phyloP scores from a whole-genome alignment of 805 yeast species.

The Kluyveromyces lactis region DNA sequence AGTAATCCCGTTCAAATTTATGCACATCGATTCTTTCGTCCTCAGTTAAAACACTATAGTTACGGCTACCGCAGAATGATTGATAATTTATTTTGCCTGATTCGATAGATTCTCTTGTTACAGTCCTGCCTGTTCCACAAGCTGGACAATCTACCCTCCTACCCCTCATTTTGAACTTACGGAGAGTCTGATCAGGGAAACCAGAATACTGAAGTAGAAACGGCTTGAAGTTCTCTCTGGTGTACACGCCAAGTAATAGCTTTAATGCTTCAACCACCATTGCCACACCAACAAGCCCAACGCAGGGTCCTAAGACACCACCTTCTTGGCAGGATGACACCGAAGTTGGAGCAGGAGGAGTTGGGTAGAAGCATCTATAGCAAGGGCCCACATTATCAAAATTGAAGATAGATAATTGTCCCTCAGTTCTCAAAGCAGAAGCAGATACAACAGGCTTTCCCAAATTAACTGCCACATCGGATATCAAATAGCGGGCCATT shows the following conservation, averaged over 20 bases:
- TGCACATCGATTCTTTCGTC: slow-evolving; percentile 41
- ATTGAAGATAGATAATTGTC: slow-evolving; percentile 76
- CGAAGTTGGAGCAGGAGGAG: slow-evolving; percentile 77
- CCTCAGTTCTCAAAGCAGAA: slow-evolving; percentile 85
- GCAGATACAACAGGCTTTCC: slow-evolving; percentile 79
- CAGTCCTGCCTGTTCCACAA: slow-evolving; percentile 49
- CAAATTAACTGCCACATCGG: slow-evolving; percentile 68
- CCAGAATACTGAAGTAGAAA: slow-evolving; percentile 63
- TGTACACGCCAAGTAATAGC: slow-evolving; percentile 51
- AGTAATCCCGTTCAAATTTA: slow-evolving; percentile 25
- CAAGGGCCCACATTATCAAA: slow-evolving; percentile 71
- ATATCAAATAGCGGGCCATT: slow-evolving; percentile 72
- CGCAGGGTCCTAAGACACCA: slow-evolving; percentile 94
- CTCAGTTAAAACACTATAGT: slow-evolving; percentile 37
- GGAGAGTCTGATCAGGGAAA: slow-evolving; percentile 53
- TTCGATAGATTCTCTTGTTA: slow-evolving; percentile 41
- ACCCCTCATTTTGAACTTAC: slow-evolving; percentile 75
- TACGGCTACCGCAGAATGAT: slow-evolving; percentile 63
- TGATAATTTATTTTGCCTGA: slow-evolving; percentile 50
- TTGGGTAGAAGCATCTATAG: slow-evolving; percentile 87
- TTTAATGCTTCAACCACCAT: slow-evolving; percentile 88
- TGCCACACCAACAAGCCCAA: slow-evolving; percentile 80
- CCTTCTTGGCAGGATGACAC: slow-evolving; percentile 87
- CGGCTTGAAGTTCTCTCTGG: slow-evolving; percentile 49
- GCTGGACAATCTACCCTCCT: slow-evolving; percentile 50